Evolutionary conservation across 1,284 basidiomycete genomes (phyloP).

Genomic region (Melampsora occidentalis): DNA sequence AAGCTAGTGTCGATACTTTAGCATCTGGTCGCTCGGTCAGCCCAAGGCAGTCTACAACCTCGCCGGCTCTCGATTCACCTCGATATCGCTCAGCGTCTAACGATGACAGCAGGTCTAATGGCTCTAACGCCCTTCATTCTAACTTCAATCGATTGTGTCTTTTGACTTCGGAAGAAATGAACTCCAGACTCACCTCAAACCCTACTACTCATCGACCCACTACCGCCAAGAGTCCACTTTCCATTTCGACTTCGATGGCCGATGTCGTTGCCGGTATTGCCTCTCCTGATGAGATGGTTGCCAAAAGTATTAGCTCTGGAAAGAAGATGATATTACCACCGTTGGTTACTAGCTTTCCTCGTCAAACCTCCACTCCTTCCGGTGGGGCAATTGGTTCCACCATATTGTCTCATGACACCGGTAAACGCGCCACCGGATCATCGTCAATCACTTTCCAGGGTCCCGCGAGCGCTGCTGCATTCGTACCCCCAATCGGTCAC

Average conservation of each 20-base stretch:
- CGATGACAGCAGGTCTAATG: constrained; percentile 25
- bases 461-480: constrained; percentile 59
- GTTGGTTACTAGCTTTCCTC: constrained; percentile 32
- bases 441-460: constrained; percentile 47
- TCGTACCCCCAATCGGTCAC: constrained; percentile 60
- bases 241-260: constrained; percentile 33
- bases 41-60: not conserved
- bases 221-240: constrained; percentile 34
- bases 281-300: not conserved
- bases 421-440: constrained; percentile 4
- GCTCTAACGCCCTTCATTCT: constrained; percentile 16
- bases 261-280: constrained; percentile 3
- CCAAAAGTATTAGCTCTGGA: not conserved
- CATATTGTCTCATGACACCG: not conserved
- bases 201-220: constrained; percentile 15
- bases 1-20: constrained; percentile 34
- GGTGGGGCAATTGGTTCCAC: not conserved
- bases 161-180: constrained; percentile 14
- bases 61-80: constrained; percentile 6
- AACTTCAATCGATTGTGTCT: constrained; percentile 24
- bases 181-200: not conserved
- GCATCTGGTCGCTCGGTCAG: constrained; percentile 16
- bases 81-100: constrained; percentile 36
- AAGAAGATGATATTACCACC: constrained; percentile 34
- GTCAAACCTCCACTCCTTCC: not conserved